A percentile compares a stretch with the other conserved stretches of the same genome.
phyloP scores from a whole-genome alignment of 2,329 filamentous ascomycete species.

The Phialophora chinensis region DNA sequence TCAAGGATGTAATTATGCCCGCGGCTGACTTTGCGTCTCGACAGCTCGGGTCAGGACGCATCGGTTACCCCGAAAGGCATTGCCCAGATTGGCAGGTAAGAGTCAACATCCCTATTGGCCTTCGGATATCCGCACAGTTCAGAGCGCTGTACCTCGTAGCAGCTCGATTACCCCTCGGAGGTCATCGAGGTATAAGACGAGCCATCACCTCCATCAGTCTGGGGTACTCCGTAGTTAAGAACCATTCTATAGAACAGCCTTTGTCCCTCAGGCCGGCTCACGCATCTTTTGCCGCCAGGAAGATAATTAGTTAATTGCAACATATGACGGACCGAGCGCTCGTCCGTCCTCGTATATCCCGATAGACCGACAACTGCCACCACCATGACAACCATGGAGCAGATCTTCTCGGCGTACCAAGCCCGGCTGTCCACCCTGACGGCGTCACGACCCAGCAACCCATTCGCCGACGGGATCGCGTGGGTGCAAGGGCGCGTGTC shows the following conservation, averaged over 20 bases:
- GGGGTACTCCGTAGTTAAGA: too few species aligned
- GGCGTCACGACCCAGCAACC: constrained; percentile 45
- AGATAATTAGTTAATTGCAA: too few species aligned
- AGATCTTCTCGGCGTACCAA: constrained; percentile 50
- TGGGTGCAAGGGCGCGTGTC: constrained; percentile 55
- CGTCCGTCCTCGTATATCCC: too few species aligned
- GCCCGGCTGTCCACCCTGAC: constrained; percentile 43
- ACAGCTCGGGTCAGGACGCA: neutral
- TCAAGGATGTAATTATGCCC: neutral
- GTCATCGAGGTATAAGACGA: neutral
- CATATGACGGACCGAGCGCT: too few species aligned
- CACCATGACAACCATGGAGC: constrained; percentile 53
- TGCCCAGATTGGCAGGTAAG: neutral
- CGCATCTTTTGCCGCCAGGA: too few species aligned
- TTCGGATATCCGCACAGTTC: neutral
- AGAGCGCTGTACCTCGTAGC: too few species aligned
- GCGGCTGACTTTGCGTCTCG: too few species aligned
- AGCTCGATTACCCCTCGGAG: neutral
- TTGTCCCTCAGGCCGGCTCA: too few species aligned
- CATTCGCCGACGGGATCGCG: constrained; percentile 54
- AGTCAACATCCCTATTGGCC: neutral
- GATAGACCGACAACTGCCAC: neutral
- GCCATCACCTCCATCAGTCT: neutral
- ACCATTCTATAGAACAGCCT: too few species aligned
- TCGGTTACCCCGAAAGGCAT: neutral